Percentiles rank a stretch among this genome's conserved stretches.
Evolutionary conservation across 202 grass and related monocot species (phyloP).

Genomic region (Carex sylvatica): DNA sequence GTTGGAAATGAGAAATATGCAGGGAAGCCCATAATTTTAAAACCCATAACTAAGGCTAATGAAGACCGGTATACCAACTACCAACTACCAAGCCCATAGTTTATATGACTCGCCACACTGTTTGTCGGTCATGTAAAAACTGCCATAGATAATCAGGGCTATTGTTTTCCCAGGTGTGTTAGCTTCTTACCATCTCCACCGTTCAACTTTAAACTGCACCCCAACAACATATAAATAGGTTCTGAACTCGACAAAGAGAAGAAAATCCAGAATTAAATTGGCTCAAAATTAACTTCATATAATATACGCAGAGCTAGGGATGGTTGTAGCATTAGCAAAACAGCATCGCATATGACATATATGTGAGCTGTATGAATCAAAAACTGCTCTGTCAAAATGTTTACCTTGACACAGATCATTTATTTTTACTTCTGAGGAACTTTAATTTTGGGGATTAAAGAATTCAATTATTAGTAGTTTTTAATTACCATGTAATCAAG

Average conservation of each 20-base stretch:
- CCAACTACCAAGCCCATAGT: no score
- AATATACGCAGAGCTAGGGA: not conserved
- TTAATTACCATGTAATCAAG: not conserved
- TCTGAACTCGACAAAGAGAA: not conserved
- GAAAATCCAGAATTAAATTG: not conserved
- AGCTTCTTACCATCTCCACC: not conserved
- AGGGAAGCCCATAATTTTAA: no score
- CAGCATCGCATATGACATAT: no score
- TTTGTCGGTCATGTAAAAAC: not conserved
- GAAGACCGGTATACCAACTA: no score
- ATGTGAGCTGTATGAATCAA: no score
- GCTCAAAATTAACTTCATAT: not conserved
- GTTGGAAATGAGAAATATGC: no score
- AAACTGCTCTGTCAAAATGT: no score
- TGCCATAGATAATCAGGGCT: not conserved
- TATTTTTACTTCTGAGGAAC: no score
- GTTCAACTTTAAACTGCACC: not conserved
- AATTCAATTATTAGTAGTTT: not conserved
- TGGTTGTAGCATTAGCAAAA: not conserved
- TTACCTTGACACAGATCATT: no score
- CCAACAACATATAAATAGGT: not conserved
- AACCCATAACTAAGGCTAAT: no score
- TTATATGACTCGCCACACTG: no score
- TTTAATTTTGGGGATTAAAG: no score
- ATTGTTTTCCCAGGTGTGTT: not conserved